These are phyloP conservation scores for Candida caryicola DNA, from an alignment of 805 yeast species.

Conservation along the genomic window DNA sequence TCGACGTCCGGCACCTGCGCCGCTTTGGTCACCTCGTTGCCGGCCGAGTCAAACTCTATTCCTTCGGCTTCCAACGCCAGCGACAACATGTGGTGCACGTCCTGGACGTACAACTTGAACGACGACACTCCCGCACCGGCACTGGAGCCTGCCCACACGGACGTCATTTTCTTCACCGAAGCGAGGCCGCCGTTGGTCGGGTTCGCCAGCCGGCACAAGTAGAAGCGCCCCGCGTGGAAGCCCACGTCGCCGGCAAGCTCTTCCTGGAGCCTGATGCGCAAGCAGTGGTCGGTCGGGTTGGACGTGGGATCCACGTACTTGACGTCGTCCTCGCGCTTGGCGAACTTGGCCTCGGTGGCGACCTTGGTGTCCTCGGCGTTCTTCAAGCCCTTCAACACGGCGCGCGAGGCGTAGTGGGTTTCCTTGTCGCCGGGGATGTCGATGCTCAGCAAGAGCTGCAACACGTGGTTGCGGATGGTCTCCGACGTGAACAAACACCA, in stretches of 20 bases:
- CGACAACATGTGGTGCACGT: slow-evolving; percentile 31
- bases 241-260: slow-evolving; percentile 40
- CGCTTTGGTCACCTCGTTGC: slow-evolving; percentile 23
- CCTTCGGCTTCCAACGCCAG: slow-evolving; percentile 29
- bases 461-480: slow-evolving; percentile 23
- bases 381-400: slow-evolving; percentile 34
- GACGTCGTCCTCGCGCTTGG: slow-evolving; percentile 23
- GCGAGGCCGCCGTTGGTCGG: slow-evolving; percentile 35
- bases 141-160: slow-evolving; percentile 14
- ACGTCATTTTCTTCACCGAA: slow-evolving; percentile 33
- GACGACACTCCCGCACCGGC: slow-evolving; percentile 17
- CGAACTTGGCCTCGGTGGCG: slow-evolving; percentile 30
- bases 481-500: slow-evolving; percentile 38
- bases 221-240: slow-evolving; percentile 39
- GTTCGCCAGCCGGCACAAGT: slow-evolving; percentile 35
- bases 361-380: slow-evolving; percentile 28
- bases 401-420: slow-evolving; percentile 34
- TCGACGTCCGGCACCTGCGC: slow-evolving; percentile 5
- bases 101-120: slow-evolving; percentile 43
- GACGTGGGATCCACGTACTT: slow-evolving; percentile 39
- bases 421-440: slow-evolving; percentile 40
- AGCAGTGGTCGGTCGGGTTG: slow-evolving; percentile 32
- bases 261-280: slow-evolving; percentile 34
- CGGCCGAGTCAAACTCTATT: slow-evolving; percentile 32
- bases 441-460: slow-evolving; percentile 23